Conservation (phyloP, 306 rosid species). For the Prunus dulcis region DNA sequence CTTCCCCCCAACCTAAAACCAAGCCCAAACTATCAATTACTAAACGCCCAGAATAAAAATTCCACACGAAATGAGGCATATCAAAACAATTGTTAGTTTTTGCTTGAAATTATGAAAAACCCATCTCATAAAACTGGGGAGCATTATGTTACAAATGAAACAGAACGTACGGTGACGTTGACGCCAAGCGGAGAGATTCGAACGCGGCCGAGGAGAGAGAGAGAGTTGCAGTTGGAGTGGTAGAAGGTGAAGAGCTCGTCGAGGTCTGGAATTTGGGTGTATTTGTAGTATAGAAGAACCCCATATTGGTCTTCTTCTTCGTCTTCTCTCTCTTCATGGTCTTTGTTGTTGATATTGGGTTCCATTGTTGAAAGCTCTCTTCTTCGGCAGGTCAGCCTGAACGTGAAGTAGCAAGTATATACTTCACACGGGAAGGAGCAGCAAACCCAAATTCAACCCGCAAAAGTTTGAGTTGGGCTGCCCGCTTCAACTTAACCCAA, state of each 20-base stretch:
- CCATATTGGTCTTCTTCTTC: conserved; percentile 46
- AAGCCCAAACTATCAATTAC: not conserved
- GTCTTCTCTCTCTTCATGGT: not conserved
- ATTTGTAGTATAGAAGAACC: conserved; percentile 71
- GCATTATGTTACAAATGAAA: too few relatives aligned
- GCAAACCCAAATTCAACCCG: not conserved
- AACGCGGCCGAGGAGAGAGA: conserved; percentile 78
- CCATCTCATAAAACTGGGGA: not conserved
- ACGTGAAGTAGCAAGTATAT: not conserved
- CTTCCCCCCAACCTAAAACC: conserved; percentile 68
- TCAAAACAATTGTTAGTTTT: not conserved
- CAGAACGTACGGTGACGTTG: conserved; percentile 64
- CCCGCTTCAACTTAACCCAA: not conserved
- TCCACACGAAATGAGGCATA: not conserved
- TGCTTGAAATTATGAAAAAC: not conserved
- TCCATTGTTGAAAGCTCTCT: conserved; percentile 26
- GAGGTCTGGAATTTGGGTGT: conserved; percentile 54
- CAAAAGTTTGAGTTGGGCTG: not conserved
- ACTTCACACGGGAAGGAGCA: not conserved
- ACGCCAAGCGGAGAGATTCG: conserved; percentile 83
- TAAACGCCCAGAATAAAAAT: not conserved
- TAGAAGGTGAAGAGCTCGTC: conserved; percentile 57
- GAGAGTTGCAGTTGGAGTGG: conserved; percentile 68
- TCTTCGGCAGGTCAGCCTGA: not conserved
- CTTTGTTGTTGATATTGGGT: not conserved